phyloP scores from a whole-genome alignment of 2,329 filamentous ascomycete genomes.

The Myriosclerotinia curreyana region DNA sequence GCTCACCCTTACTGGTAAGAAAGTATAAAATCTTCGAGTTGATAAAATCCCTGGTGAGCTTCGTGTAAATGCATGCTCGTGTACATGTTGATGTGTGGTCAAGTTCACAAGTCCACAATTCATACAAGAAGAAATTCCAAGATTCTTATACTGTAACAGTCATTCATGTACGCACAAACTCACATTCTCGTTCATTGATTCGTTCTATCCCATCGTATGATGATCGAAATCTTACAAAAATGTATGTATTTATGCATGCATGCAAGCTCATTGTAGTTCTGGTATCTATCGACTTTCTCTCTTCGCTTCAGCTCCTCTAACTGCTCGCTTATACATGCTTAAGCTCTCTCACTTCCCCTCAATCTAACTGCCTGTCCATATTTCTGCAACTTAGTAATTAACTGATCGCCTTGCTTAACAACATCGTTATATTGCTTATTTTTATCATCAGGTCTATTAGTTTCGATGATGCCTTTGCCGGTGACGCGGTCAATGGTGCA shows the following conservation, averaged over 20 bases:
- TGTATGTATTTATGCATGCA: conserved; percentile 8
- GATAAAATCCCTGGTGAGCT: too few relatives aligned
- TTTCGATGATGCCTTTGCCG: conserved; percentile 96
- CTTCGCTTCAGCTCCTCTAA: too few relatives aligned
- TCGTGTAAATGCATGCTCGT: background rate
- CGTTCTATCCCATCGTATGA: conserved; percentile 8
- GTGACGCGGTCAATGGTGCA: conserved; percentile 98
- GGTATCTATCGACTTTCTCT: background rate
- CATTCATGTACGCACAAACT: background rate
- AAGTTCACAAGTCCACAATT: too few relatives aligned
- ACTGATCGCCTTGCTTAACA: conserved; percentile 92
- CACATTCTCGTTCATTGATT: background rate
- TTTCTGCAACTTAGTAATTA: conserved; percentile 99
- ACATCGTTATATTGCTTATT: conserved; percentile 99
- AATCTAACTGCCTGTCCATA: conserved; percentile 95
- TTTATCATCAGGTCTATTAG: conserved; percentile 96
- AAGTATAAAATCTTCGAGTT: too few relatives aligned
- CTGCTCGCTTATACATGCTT: too few relatives aligned
- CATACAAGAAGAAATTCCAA: background rate
- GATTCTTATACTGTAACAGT: background rate
- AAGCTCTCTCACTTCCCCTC: conserved; percentile 85
- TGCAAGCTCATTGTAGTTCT: conserved; percentile 8
- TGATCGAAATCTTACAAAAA: conserved; percentile 14
- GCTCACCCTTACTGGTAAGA: too few relatives aligned
- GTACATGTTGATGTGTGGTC: background rate